Percentiles rank a stretch among this genome's conserved stretches.
phyloP scores from a whole-genome alignment of 164 flowering plant species.

The Vitis rupestris region DNA sequence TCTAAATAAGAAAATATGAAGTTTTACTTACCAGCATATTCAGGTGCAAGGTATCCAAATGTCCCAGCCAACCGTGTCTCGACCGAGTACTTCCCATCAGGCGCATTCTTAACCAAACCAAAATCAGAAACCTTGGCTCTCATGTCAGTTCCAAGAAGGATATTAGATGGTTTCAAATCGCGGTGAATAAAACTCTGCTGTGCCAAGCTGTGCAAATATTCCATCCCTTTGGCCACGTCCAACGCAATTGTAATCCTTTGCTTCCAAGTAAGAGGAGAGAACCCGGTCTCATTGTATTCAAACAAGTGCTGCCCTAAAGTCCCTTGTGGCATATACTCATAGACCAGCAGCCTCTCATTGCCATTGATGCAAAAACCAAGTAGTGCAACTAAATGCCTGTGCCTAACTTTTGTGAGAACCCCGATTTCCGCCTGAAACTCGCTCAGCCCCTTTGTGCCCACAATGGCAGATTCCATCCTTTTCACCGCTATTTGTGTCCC shows the following conservation, averaged over 20 bases:
- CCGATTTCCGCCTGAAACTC: constrained; percentile 60
- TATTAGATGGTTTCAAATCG: constrained; percentile 39
- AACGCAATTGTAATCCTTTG: constrained; percentile 48
- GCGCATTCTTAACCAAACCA: constrained; percentile 38
- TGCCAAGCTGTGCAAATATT: constrained; percentile 59
- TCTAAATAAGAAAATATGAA: too few species aligned
- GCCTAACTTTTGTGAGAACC: constrained; percentile 54
- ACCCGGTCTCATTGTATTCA: constrained; percentile 20
- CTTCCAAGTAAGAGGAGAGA: constrained; percentile 45
- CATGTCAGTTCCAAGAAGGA: constrained; percentile 36
- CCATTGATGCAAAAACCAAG: constrained; percentile 46
- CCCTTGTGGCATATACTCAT: constrained; percentile 63
- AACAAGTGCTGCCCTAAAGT: constrained; percentile 50
- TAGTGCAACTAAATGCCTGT: constrained; percentile 53
- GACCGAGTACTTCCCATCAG: constrained; percentile 41
- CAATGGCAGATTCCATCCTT: constrained; percentile 41
- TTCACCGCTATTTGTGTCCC: constrained; percentile 55
- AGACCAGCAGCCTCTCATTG: constrained; percentile 48
- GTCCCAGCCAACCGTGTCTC: constrained; percentile 50
- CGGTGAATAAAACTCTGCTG: constrained; percentile 56
- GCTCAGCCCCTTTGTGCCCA: constrained; percentile 40
- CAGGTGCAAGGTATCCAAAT: constrained; percentile 53
- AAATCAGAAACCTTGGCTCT: constrained; percentile 41
- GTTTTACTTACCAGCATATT: constrained; percentile 41
- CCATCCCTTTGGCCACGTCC: constrained; percentile 60